Evolutionary conservation across 73 alveolate species (phyloP).

Genomic region (Paramecium bursaria): DNA sequence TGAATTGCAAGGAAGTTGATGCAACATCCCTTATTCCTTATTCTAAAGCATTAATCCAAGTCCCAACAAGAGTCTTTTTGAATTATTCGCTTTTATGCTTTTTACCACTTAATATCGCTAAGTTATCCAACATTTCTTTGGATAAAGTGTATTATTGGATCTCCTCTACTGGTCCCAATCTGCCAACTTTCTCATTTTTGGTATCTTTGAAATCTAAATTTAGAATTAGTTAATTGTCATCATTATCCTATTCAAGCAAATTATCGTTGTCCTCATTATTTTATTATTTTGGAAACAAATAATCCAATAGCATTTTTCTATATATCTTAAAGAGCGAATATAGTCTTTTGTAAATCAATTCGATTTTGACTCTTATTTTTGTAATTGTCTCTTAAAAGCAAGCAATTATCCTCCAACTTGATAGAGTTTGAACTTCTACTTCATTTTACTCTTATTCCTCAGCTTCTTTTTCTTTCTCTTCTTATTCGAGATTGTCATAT

Average conservation of each 20-base stretch:
- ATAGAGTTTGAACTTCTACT: background rate
- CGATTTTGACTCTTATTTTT: background rate
- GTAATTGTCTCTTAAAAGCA: background rate
- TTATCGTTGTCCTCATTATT: conserved; percentile 18
- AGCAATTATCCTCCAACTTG: conserved; percentile 10
- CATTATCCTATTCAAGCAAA: conserved; percentile 4
- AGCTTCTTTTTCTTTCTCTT: background rate
- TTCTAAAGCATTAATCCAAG: conserved; percentile 13
- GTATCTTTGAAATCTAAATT: conserved; percentile 28
- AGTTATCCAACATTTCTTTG: background rate
- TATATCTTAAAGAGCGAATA: background rate
- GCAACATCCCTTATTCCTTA: conserved; percentile 40
- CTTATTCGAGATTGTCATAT: conserved; percentile 19
- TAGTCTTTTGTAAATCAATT: background rate
- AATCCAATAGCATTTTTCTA: conserved; percentile 1
- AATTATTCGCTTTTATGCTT: conserved; percentile 10
- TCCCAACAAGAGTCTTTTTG: background rate
- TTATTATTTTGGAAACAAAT: background rate
- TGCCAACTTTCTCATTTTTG: background rate
- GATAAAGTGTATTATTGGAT: conserved; percentile 19
- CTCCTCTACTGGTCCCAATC: conserved; percentile 29
- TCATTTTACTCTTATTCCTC: background rate
- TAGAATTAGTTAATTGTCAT: conserved; percentile 15
- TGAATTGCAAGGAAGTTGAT: background rate
- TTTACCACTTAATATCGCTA: background rate